Percentiles rank a stretch among this genome's conserved stretches.
These are phyloP conservation scores for Apiosordaria backusii DNA, from an alignment of 495 filamentous ascomycete species.

Conservation along the genomic window DNA sequence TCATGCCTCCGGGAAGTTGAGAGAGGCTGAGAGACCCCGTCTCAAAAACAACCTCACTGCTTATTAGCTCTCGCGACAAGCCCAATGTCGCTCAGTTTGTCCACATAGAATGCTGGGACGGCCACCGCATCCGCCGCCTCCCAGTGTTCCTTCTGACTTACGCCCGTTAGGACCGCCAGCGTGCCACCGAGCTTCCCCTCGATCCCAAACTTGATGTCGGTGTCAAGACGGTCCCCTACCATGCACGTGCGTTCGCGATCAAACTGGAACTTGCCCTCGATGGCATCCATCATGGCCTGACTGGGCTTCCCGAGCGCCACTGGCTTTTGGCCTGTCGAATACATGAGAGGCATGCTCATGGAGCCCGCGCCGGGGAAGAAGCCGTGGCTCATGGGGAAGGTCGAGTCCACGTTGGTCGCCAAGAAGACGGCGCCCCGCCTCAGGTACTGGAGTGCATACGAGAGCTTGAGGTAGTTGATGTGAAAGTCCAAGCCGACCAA, in stretches of 20 bases:
- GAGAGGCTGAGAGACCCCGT: background rate
- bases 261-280: slow-evolving; percentile 91
- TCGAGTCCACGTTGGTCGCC: slow-evolving; percentile 87
- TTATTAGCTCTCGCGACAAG: slow-evolving; percentile 25
- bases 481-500: slow-evolving; percentile 89
- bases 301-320: slow-evolving; percentile 87
- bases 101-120: slow-evolving; percentile 74
- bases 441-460: slow-evolving; percentile 81
- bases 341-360: slow-evolving; percentile 71
- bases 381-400: slow-evolving; percentile 70
- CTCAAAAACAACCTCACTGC: background rate
- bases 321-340: slow-evolving; percentile 68
- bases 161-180: slow-evolving; percentile 85
- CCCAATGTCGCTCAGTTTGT: slow-evolving; percentile 74
- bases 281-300: slow-evolving; percentile 98
- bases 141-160: slow-evolving; percentile 78
- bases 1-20: background rate
- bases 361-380: slow-evolving; percentile 92
- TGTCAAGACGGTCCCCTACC: slow-evolving; percentile 92
- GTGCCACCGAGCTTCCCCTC: slow-evolving; percentile 90
- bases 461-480: slow-evolving; percentile 88
- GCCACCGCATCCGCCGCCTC: slow-evolving; percentile 56
- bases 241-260: slow-evolving; percentile 86
- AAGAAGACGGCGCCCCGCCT: slow-evolving; percentile 81
- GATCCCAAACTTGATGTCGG: slow-evolving; percentile 93